Conservation (phyloP, 495 filamentous ascomycete genomes). For the Penicillium salamii region DNA sequence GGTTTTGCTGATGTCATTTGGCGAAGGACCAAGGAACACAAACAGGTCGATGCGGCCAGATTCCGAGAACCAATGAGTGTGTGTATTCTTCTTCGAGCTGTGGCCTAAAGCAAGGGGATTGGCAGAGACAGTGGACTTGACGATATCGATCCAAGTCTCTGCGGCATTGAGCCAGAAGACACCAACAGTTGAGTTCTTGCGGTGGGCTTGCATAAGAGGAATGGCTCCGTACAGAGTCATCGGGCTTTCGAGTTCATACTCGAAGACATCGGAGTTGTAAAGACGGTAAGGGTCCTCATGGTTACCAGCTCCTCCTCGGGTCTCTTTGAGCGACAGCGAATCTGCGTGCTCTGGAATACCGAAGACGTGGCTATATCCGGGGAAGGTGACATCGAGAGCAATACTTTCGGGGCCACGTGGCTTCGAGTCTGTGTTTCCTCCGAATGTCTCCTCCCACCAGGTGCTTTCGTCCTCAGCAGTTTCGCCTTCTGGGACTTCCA, state of each 20-base stretch:
- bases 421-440: slow-evolving; percentile 90
- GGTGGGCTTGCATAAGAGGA: slow-evolving; percentile 95
- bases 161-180: slow-evolving; percentile 99
- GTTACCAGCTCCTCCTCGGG: slow-evolving; percentile 77
- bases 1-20: slow-evolving; percentile 71
- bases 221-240: slow-evolving; percentile 99
- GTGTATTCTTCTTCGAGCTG: slow-evolving; percentile 65
- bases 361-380: slow-evolving; percentile 87
- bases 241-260: slow-evolving; percentile 92
- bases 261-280: slow-evolving; percentile 96
- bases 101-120: slow-evolving; percentile 78
- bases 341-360: slow-evolving; percentile 95
- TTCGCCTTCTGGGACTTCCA: slow-evolving; percentile 59
- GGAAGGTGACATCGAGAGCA: slow-evolving; percentile 85
- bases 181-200: slow-evolving; percentile 87
- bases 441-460: slow-evolving; percentile 97
- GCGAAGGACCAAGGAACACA: slow-evolving; percentile 85
- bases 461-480: slow-evolving; percentile 70
- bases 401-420: slow-evolving; percentile 88
- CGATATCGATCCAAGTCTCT: slow-evolving; percentile 95
- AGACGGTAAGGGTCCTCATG: slow-evolving; percentile 91
- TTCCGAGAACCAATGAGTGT: slow-evolving; percentile 97
- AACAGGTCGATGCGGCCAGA: slow-evolving; percentile 86
- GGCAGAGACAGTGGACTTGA: slow-evolving; percentile 69
- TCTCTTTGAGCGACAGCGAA: slow-evolving; percentile 81